Evolutionary conservation across 2,329 filamentous ascomycete species (phyloP).

Genomic region (Dothistroma septosporum): DNA sequence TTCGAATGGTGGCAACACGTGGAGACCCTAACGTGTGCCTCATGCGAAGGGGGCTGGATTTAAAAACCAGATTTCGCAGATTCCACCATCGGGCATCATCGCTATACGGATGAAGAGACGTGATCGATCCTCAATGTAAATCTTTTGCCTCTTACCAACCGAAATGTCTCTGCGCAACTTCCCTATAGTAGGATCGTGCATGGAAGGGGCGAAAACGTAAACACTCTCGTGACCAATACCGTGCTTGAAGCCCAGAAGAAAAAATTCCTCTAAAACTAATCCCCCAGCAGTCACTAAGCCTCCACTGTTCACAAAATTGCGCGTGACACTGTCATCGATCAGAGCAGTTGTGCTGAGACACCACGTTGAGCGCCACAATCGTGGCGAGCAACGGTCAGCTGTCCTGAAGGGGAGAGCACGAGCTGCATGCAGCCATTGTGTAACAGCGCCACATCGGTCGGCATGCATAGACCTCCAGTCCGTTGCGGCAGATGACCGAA

Average conservation of each 20-base stretch:
- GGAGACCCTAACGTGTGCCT: not conserved
- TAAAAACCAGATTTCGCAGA: too few species aligned
- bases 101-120: too few species aligned
- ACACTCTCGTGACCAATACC: not conserved
- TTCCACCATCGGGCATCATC: too few species aligned
- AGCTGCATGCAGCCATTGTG: not conserved
- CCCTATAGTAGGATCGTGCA: not conserved
- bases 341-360: not conserved
- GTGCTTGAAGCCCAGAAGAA: not conserved
- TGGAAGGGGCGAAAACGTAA: not conserved
- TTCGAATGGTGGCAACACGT: not conserved
- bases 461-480: not conserved
- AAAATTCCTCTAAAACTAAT: not conserved
- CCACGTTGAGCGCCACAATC: not conserved
- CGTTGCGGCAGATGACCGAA: not conserved
- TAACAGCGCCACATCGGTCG: constrained; percentile 3
- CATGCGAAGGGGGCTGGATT: too few species aligned
- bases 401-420: constrained; percentile 3
- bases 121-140: too few species aligned
- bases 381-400: not conserved
- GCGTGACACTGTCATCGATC: not conserved
- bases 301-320: not conserved
- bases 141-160: not conserved
- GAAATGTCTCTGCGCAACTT: not conserved
- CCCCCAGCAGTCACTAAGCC: not conserved